Evolutionary conservation across 2,329 filamentous ascomycete genomes (phyloP), one percentile per base, ranked within the genome.

Genomic region (Myriosclerotinia scirpicola): DNA sequence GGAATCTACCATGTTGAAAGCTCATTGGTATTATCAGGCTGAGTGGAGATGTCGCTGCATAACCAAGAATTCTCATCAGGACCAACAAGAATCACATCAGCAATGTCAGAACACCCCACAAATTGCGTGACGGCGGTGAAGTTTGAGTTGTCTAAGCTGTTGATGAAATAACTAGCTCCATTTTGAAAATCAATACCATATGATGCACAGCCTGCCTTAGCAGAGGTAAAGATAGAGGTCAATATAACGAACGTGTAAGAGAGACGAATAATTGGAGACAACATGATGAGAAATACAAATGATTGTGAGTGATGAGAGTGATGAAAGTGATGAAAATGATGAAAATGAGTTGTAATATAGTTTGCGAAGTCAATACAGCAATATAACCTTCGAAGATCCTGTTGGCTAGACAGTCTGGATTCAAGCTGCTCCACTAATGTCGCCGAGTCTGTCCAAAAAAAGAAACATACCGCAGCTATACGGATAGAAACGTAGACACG

Each of bases 141-240:
- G 38, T 38, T 61, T 15, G 64, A 65, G 5, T 14, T 61, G 34
- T 65, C 64, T 38, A 14, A 22, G 26, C 48, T 65, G 11, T 65
- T 65, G 46, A 65, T 65, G 36, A 65, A 65, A 36, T 61, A 65
- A 22, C 36, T 53, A 38, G 26, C 54, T 46, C 64, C 64, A 61
- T 65, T 61, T 17, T 65, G 64, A 36, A 65, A 65, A 38, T 65
- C 64, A 17, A 65, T 61, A 61, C 64, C 64, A 22, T 54, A 65
- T 26, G 64, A 55, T 38, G 46, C 38, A 65, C 64, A 65, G 15
- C 61, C 64, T 65, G 64, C 64, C 9, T 36, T 54, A 20, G 38
- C 64, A 54, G 61, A 54, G 6, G 64, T 34, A 9, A 61, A 42
- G n/a, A 65, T 11, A 26, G 48, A 44, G 11, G 64, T 42, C n/a